Base-by-base conservation (phyloP, 371 early-diverging fungal genomes). In the Funneliformis caledonium region DNA sequence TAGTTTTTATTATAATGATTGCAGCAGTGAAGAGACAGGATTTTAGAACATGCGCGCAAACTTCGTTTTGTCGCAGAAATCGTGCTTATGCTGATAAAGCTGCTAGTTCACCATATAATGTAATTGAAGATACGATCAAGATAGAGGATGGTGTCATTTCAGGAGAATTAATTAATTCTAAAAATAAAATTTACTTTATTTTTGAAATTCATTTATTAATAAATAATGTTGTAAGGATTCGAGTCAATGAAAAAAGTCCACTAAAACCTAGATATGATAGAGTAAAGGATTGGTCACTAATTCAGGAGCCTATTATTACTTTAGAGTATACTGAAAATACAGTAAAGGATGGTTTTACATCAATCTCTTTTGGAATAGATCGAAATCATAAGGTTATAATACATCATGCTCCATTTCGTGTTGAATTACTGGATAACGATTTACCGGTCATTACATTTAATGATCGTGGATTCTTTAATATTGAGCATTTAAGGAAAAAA, bases 1-100 rank as follows among this genome's bases (percentile, higher is more conserved):
- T 56, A 5, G 19, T 19, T 56, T 19, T 19, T 4, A 56, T 16
- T 5, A 7, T 56, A 52, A 42, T 72, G 37, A 75, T 50, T 61
- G 73, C 61, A 37, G 88, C 86, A 0, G 92, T 93, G 37, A 94
- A 94, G 80, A 85, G 84, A 43, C 94, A 94, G 70, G 96, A 99
- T 84, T 99, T 99, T 85, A 97, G 96, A 84, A 92, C 88, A 0
- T 97, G 98, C 85, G 86, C 91, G 26, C 95, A 98, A 81, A 90
- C 93, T 69, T 93, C 93, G 22, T 99, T 99, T 85, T 98, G 97
- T 85, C 85, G 88, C 11, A 93, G 98, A 62, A 96, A 98, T 86
- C 90, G 96, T 12, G 95, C 92, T 11, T 95, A 91, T 84, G 97
- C 96, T 12, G 93, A 95, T 52, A 83, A 87, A 4, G 84, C 85